Evolutionary conservation across 2,329 filamentous ascomycete species (phyloP).

Genomic region (Teratosphaeriaceae sp.): DNA sequence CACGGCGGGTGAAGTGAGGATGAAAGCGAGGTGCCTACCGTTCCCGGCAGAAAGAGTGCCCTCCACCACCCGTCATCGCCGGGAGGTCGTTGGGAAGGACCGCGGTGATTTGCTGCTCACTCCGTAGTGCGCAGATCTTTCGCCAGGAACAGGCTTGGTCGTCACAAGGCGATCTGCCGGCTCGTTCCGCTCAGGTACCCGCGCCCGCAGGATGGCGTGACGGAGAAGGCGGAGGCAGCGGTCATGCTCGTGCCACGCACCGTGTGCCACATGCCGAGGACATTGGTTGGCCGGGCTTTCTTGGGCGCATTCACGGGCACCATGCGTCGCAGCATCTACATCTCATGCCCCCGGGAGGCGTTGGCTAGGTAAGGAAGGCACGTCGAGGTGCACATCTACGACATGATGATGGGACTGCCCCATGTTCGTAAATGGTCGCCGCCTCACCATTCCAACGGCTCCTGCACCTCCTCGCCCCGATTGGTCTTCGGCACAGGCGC

Average conservation of each 20-base stretch:
- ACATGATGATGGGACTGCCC: neutral
- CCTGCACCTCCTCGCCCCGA: constrained; percentile 71
- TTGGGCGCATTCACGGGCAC: too few relatives aligned
- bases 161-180: neutral
- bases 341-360: too few relatives aligned
- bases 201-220: neutral
- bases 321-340: too few relatives aligned
- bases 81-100: too few relatives aligned
- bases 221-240: neutral
- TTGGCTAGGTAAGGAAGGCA: too few relatives aligned
- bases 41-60: too few relatives aligned
- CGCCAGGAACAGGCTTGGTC: neutral
- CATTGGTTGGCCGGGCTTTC: too few relatives aligned
- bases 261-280: too few relatives aligned
- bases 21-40: neutral
- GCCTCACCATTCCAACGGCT: constrained; percentile 79
- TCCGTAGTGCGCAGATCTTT: neutral
- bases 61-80: too few relatives aligned
- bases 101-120: too few relatives aligned
- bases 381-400: constrained; percentile 37
- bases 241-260: too few relatives aligned
- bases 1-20: neutral
- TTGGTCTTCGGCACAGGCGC: constrained; percentile 81
- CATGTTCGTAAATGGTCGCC: neutral
- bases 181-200: neutral